Base-by-base conservation (phyloP, 768 basidiomycete genomes). In the Boletus speciosus region DNA sequence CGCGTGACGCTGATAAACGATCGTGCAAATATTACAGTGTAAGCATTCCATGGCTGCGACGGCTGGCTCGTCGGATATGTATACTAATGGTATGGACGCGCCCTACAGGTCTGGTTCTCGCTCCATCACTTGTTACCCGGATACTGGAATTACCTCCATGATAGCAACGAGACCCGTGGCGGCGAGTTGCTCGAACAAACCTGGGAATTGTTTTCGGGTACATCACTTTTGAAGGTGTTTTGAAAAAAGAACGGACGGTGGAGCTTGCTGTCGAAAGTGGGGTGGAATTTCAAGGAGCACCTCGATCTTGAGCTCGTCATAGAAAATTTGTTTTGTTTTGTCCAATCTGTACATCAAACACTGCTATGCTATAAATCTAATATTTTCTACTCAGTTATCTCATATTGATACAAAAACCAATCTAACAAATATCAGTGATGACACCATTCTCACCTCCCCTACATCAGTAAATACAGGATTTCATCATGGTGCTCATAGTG, bases 11-110 rank as follows among this genome's bases (percentile, higher is more conserved):
- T 1, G 73, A 74, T 14, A 70, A 67, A 25, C 59, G 56, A n/a
- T 74, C 73, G 10, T 75, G 72, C 59, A 74, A 69, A 29, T 66
- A 62, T 48, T 74, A 74, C 29, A 74, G 74, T 34, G 73, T 75
- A 9, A 54, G 73, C 66, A 11, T 1, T 32, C 31, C 8, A 16
- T 23, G 2, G 2, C 5, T 1, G 4, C 4, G 9, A 38, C 16
- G 19, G 19, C 19, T 19, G 19, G 19, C 19, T 19, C 19, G 19
- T 4, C 4, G 2, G 4, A 34, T 37, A 2, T 29, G 7, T 29
- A 29, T 47, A 21, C 39, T 58, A 46, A 65, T 11, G 8, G 23
- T 3, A 21, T 11, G 35, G 16, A 2, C 2, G 19, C 10, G 12
- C 39, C 8, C 0, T 14, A 23, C 7, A 73, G 72, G 29, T 74